Percentiles rank a stretch among this genome's conserved stretches.
phyloP scores from a whole-genome alignment of 768 basidiomycete species.

The Cyclocybe cylindracea region DNA sequence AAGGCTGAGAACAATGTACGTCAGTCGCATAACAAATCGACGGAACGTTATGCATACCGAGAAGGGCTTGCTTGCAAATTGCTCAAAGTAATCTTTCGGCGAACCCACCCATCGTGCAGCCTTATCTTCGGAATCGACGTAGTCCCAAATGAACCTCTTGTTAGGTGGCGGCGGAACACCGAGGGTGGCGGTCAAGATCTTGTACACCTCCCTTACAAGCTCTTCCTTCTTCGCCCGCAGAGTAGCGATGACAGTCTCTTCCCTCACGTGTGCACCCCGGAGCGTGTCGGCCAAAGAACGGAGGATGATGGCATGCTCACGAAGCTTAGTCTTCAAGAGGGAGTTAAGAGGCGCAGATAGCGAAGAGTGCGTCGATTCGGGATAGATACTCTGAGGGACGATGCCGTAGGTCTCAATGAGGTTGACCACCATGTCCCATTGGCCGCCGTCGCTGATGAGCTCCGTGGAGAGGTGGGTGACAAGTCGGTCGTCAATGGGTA shows the following conservation, averaged over 20 bases:
- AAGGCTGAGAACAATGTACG: slow-evolving; percentile 40
- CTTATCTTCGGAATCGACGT: slow-evolving; percentile 80
- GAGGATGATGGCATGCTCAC: slow-evolving; percentile 86
- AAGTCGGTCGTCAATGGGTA: slow-evolving; percentile 82
- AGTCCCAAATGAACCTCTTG: slow-evolving; percentile 83
- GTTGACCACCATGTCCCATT: slow-evolving; percentile 88
- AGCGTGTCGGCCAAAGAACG: slow-evolving; percentile 62
- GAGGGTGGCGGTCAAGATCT: slow-evolving; percentile 80
- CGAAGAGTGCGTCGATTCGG: slow-evolving; percentile 84
- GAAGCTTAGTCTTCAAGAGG: slow-evolving; percentile 86
- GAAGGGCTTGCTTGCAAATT: slow-evolving; percentile 58
- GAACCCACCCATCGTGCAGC: slow-evolving; percentile 77
- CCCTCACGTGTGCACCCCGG: slow-evolving; percentile 44
- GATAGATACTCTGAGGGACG: slow-evolving; percentile 80
- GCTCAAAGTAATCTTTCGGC: slow-evolving; percentile 76
- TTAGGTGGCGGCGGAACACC: slow-evolving; percentile 82
- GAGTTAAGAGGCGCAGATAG: slow-evolving; percentile 70
- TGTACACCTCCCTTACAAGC: slow-evolving; percentile 82
- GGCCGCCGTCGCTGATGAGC: slow-evolving; percentile 89
- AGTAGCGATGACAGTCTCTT: slow-evolving; percentile 47
- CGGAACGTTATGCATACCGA: slow-evolving; percentile 37
- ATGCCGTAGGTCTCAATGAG: slow-evolving; percentile 75
- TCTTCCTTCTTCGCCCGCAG: slow-evolving; percentile 84
- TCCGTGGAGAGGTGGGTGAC: slow-evolving; percentile 72
- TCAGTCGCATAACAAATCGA: neutral